A percentile compares a stretch with the other conserved stretches of the same genome.
Evolutionary conservation across 371 early-diverging fungal species (phyloP).

Genomic region (Mortierella sp.): DNA sequence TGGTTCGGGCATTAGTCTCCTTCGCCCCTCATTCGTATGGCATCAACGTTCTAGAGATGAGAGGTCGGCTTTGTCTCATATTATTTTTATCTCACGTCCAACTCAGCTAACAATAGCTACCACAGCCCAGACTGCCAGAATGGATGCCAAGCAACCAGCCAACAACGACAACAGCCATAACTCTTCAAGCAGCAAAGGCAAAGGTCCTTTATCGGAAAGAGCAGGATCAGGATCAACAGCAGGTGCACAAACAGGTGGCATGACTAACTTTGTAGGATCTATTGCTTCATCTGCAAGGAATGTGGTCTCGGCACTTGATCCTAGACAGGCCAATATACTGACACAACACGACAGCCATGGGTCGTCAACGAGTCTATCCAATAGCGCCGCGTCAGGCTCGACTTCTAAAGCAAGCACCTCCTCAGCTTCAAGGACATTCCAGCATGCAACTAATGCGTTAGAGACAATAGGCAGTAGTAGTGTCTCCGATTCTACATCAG

Average conservation of each 20-base stretch:
- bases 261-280: conserved; percentile 16
- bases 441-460: conserved; percentile 33
- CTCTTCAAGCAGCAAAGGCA: conserved; percentile 10
- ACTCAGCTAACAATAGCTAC: neutral
- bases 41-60: neutral
- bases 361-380: neutral
- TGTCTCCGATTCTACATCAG: neutral
- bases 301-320: conserved; percentile 37
- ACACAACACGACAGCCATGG: conserved; percentile 25
- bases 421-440: conserved; percentile 27
- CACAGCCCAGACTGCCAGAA: conserved; percentile 7
- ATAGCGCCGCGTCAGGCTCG: neutral
- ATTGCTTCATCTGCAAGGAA: conserved; percentile 28
- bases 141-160: conserved; percentile 20
- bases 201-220: conserved; percentile 7
- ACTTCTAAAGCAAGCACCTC: conserved; percentile 19
- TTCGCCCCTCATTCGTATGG: neutral
- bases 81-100: conserved; percentile 1
- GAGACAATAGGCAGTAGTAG: conserved; percentile 24
- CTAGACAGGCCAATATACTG: conserved; percentile 23
- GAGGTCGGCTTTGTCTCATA: conserved; percentile 5
- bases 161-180: neutral
- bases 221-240: conserved; percentile 3
- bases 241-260: neutral
- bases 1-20: neutral